These are phyloP conservation scores for Melaleuca alternifolia DNA, from an alignment of 345 rosid species.

Conservation along the genomic window DNA sequence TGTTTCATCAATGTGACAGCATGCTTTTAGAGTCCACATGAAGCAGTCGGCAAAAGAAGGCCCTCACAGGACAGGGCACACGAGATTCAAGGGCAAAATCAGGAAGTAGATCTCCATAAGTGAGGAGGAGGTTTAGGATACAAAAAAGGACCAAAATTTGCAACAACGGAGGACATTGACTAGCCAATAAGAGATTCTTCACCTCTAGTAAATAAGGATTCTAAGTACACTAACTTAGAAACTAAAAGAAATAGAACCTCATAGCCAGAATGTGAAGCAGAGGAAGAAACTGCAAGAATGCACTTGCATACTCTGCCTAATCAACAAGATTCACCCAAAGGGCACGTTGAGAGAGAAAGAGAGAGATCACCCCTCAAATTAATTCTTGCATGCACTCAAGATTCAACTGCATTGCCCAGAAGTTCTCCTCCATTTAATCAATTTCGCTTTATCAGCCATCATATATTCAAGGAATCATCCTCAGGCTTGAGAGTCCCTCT, in stretches of 20 bases:
- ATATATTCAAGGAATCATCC: background rate
- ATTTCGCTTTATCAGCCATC: background rate
- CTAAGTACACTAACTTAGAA: background rate
- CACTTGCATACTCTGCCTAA: background rate
- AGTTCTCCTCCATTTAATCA: background rate
- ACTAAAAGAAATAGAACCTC: background rate
- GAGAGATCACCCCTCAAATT: background rate
- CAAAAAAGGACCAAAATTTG: background rate
- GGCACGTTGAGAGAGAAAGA: background rate
- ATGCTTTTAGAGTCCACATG: background rate
- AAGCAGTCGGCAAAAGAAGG: background rate
- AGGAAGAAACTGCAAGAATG: background rate
- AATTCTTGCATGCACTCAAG: background rate
- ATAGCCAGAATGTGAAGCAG: background rate
- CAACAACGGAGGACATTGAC: background rate
- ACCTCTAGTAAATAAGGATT: background rate
- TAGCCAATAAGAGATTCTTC: background rate
- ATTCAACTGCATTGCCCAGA: background rate
- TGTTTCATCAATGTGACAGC: background rate
- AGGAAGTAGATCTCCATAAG: background rate
- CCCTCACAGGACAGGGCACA: background rate
- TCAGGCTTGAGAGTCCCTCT: constrained; percentile 48
- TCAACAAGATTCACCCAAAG: constrained; percentile 3
- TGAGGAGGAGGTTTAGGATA: background rate
- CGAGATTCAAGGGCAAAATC: background rate